Evolutionary conservation across 225 moss, liverwort and hornwort genomes (phyloP), one percentile per base, ranked within the genome.

Genomic region (Sphagnum tenellum): DNA sequence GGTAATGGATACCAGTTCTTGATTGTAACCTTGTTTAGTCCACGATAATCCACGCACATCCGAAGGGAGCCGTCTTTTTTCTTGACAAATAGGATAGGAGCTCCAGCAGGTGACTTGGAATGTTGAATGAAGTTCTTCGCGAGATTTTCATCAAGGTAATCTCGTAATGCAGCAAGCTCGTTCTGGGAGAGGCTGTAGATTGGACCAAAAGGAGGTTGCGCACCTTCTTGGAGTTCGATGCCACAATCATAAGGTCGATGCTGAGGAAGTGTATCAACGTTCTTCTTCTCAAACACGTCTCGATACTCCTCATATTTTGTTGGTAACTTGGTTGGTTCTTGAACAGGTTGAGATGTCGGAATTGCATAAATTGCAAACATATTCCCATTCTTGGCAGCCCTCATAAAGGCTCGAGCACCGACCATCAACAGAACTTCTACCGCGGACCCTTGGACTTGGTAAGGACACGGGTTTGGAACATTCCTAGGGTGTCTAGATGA

Each of bases 21-120:
- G 46, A 60, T 69, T 2, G 46, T 49, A 2, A 61, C 12, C 48
- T 48, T 61, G 55, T 69, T 69, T 8, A 55, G 48, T 3, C 62
- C 52, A 53, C 61, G 49, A 44, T 70, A 70, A n/a, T 70, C 62
- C 3, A 70, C 51, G 54, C 70, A 64, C 64, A 71, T 64, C 53
- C 56, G 64, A 48, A 71, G 49, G 6, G 50, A 7, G 4, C 64
- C 4, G 50, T 64, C 64, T 53, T 49, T 64, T 11, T 64, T 64
- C 44, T 64, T 50, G 12, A 52, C 64, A 64, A 64, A 64, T 1
- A 7, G 5, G 14, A 64, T 64, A 3, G 72, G 59, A 5, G 60
- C 60, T 4, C 49, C 60, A 1, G 60, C 29, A 0, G 59, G 66
- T 8, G 66, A 66, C 14, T 72, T 72, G 6, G 51, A 49, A 5